These are phyloP conservation scores for Wickerhamomyces ciferrii DNA, from an alignment of 805 yeast genomes.

Conservation along the genomic window DNA sequence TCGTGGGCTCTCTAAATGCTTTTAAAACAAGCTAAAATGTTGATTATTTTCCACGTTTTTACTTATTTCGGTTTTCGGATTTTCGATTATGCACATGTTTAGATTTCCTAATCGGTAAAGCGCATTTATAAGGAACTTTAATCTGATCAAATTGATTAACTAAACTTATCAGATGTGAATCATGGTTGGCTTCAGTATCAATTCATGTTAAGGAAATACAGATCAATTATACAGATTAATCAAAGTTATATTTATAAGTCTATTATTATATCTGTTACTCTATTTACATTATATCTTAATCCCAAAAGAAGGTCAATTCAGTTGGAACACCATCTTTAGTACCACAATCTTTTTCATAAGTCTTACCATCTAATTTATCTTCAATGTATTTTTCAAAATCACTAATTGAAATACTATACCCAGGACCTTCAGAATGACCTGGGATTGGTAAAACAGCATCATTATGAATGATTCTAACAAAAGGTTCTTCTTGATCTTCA, in stretches of 20 bases:
- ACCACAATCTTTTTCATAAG: conserved; percentile 14
- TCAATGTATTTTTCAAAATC: conserved; percentile 17
- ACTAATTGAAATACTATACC: conserved; percentile 32
- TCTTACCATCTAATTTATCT: conserved; percentile 7
- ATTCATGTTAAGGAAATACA: too few species aligned
- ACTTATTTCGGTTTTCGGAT: neutral
- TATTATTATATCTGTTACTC: too few species aligned
- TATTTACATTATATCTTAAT: too few species aligned
- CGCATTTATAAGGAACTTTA: too few species aligned
- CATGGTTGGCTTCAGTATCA: too few species aligned
- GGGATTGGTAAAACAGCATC: conserved; percentile 45
- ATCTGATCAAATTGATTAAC: neutral
- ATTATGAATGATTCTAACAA: conserved; percentile 38
- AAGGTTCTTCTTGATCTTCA: conserved; percentile 19
- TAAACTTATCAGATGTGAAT: too few species aligned
- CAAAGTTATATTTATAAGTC: too few species aligned
- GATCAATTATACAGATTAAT: too few species aligned
- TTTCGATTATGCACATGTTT: neutral
- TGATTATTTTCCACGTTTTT: neutral
- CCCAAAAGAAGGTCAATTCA: conserved; percentile 25
- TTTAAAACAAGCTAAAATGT: too few species aligned
- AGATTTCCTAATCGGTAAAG: neutral
- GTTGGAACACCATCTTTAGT: conserved; percentile 4
- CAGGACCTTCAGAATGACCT: conserved; percentile 41
- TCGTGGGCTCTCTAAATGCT: neutral